Conservation (phyloP, 2,329 filamentous ascomycete genomes). For the Ceratocystis eucalypticola region DNA sequence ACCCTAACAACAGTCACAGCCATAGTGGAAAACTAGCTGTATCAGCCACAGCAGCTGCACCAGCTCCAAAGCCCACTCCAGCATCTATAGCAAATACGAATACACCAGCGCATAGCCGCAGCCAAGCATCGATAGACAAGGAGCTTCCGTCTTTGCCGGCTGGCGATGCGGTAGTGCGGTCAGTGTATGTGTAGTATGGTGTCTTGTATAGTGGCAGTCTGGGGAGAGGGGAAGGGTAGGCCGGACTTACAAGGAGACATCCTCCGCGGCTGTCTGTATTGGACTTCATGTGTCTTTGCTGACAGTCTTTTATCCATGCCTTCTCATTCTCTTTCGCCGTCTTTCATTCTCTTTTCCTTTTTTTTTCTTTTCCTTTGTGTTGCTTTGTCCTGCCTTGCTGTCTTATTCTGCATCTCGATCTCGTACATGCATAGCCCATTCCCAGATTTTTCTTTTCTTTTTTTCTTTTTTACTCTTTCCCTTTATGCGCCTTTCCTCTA, state of each 20-base stretch:
- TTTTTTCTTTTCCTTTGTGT: slow-evolving; percentile 9
- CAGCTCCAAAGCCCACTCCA: slow-evolving; percentile 1
- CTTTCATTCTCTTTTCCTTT: slow-evolving; percentile 20
- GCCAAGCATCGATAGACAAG: slow-evolving; percentile 47
- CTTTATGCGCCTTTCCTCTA: neutral
- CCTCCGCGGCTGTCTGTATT: slow-evolving; percentile 7
- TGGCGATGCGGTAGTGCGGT: slow-evolving; percentile 18
- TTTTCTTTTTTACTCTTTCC: neutral
- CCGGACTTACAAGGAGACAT: too few relatives aligned
- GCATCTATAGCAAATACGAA: too few relatives aligned
- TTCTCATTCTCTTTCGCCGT: neutral
- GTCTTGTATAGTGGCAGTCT: neutral
- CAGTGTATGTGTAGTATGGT: slow-evolving; percentile 16
- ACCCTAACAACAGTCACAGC: neutral
- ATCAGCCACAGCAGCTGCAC: neutral
- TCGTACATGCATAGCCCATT: slow-evolving; percentile 1
- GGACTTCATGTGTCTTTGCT: neutral
- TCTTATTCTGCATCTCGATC: slow-evolving; percentile 21
- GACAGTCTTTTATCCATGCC: neutral
- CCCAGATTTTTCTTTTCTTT: slow-evolving; percentile 12
- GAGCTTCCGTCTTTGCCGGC: slow-evolving; percentile 43
- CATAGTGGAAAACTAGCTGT: neutral
- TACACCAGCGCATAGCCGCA: slow-evolving; percentile 17
- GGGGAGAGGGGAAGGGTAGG: slow-evolving; percentile 1
- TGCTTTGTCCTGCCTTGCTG: slow-evolving; percentile 14